A percentile compares a stretch with the other conserved stretches of the same genome.
These are phyloP conservation scores for Metschnikowia henanensis DNA, from an alignment of 805 yeast genomes.

Conservation along the genomic window DNA sequence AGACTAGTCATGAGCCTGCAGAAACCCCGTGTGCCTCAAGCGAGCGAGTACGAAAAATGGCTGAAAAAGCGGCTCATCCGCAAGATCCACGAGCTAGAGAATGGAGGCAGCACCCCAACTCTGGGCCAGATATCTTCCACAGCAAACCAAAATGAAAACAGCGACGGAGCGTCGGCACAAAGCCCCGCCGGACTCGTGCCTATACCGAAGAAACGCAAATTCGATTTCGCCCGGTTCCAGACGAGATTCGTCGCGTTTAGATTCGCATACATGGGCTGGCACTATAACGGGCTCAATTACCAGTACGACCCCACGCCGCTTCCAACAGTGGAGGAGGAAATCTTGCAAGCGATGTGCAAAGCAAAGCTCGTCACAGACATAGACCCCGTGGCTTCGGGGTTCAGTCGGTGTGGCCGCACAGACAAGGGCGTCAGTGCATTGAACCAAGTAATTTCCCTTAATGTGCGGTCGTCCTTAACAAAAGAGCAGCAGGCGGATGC, in stretches of 20 bases:
- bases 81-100: slow-evolving; percentile 58
- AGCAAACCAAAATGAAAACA: neutral
- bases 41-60: slow-evolving; percentile 56
- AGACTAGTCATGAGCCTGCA: slow-evolving; percentile 22
- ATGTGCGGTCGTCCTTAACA: slow-evolving; percentile 67
- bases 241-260: slow-evolving; percentile 74
- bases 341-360: slow-evolving; percentile 68
- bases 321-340: slow-evolving; percentile 83
- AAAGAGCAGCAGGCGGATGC: slow-evolving; percentile 61
- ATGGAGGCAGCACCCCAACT: no score
- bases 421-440: slow-evolving; percentile 97
- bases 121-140: neutral
- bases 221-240: slow-evolving; percentile 64
- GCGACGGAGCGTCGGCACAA: neutral
- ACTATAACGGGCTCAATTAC: slow-evolving; percentile 84
- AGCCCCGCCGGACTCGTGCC: neutral
- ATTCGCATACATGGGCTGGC: slow-evolving; percentile 93
- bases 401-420: slow-evolving; percentile 93
- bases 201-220: slow-evolving; percentile 27
- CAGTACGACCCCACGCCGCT: slow-evolving; percentile 75
- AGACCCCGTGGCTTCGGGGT: slow-evolving; percentile 62
- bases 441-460: slow-evolving; percentile 86
- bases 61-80: slow-evolving; percentile 61
- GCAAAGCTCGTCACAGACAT: slow-evolving; percentile 63
- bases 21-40: slow-evolving; percentile 8